Conservation (phyloP, 2,329 filamentous ascomycete species). For the Aciculosporium take region DNA sequence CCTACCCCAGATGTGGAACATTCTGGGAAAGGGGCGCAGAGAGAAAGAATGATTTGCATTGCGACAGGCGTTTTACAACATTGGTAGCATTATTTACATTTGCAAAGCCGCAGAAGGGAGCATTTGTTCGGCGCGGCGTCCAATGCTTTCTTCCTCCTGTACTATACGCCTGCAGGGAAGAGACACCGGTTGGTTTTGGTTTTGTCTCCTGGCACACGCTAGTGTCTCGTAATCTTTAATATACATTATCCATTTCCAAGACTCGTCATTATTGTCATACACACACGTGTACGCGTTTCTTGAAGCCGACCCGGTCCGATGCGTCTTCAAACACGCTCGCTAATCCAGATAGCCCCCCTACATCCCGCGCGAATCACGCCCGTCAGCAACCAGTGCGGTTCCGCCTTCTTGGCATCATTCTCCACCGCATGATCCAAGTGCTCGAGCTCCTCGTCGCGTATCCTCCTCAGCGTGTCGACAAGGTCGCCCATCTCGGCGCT, state of each 20-base stretch:
- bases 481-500: constrained; percentile 64
- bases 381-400: constrained; percentile 79
- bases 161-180: no score
- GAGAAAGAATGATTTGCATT: constrained; percentile 16
- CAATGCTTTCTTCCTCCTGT: not conserved
- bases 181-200: not conserved
- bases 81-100: not conserved
- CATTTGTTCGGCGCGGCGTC: no score
- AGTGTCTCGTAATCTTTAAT: not conserved
- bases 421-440: constrained; percentile 91
- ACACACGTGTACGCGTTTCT: no score
- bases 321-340: constrained; percentile 47
- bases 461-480: constrained; percentile 60
- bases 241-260: no score
- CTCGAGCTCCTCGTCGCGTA: constrained; percentile 91
- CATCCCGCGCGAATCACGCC: constrained; percentile 83
- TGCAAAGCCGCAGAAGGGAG: no score
- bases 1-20: no score
- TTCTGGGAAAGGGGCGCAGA: not conserved
- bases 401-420: constrained; percentile 80
- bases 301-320: no score
- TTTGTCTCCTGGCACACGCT: not conserved
- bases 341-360: constrained; percentile 83
- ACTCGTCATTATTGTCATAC: no score
- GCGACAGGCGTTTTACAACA: not conserved